Conservation (phyloP, 495 filamentous ascomycete genomes). For the Penicillium crystallinum region DNA sequence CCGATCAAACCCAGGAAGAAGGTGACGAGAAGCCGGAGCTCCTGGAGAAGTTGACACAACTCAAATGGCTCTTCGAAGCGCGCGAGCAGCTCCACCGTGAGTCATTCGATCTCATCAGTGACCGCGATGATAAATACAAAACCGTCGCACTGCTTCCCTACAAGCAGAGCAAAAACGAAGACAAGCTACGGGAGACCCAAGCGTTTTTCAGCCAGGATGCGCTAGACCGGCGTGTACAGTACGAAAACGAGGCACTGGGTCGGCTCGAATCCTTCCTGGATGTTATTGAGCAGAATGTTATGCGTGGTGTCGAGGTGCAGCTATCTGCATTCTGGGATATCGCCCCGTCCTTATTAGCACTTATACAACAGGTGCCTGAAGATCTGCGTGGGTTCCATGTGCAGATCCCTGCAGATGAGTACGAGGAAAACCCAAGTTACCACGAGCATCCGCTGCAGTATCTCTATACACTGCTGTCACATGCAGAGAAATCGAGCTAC, state of each 20-base stretch:
- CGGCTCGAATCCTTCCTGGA: slow-evolving; percentile 74
- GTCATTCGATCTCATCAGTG: slow-evolving; percentile 74
- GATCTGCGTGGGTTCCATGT: slow-evolving; percentile 54
- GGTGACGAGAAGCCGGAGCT: slow-evolving; percentile 94
- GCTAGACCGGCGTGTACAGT: slow-evolving; percentile 57
- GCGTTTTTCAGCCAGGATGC: slow-evolving; percentile 79
- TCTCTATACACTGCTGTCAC: slow-evolving; percentile 72
- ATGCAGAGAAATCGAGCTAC: slow-evolving; percentile 86
- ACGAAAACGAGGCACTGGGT: slow-evolving; percentile 59
- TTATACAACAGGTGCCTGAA: slow-evolving; percentile 72
- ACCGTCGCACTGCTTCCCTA: slow-evolving; percentile 77
- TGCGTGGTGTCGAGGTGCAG: slow-evolving; percentile 83
- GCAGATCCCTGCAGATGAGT: slow-evolving; percentile 69
- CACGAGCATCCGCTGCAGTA: slow-evolving; percentile 78
- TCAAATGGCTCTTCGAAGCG: slow-evolving; percentile 97
- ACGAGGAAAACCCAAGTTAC: slow-evolving; percentile 80
- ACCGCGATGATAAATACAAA: slow-evolving; percentile 81
- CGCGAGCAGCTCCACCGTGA: slow-evolving; percentile 80
- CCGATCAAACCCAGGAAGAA: slow-evolving; percentile 84
- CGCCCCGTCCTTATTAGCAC: slow-evolving; percentile 68
- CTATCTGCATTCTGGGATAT: slow-evolving; percentile 97
- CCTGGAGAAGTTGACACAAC: slow-evolving; percentile 83
- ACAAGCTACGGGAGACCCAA: slow-evolving; percentile 69
- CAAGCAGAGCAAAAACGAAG: slow-evolving; percentile 58
- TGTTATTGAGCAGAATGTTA: slow-evolving; percentile 79